Evolutionary conservation across 164 flowering plant species (phyloP).

Genomic region (Magnolia changhungtana): DNA sequence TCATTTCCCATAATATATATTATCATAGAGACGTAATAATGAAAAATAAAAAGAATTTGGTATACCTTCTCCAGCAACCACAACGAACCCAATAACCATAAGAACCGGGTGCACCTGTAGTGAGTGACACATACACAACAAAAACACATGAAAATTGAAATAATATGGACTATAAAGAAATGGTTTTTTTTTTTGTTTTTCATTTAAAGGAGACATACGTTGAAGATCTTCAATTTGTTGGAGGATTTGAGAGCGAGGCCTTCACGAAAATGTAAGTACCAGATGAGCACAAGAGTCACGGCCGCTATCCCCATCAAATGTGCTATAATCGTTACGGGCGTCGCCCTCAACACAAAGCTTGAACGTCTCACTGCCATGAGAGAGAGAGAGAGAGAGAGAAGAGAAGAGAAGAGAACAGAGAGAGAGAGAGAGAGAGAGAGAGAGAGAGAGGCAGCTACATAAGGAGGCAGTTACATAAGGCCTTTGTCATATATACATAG

Average conservation of each 20-base stretch:
- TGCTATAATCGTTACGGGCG: conserved; percentile 35
- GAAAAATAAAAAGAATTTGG: too few species aligned
- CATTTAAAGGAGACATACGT: conserved; percentile 10
- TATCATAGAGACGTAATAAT: too few species aligned
- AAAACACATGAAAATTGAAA: background rate
- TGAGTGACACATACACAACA: background rate
- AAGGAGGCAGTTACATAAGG: too few species aligned
- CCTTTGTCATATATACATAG: too few species aligned
- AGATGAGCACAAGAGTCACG: conserved; percentile 47
- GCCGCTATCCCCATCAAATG: conserved; percentile 48
- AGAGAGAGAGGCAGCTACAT: background rate
- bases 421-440: too few species aligned
- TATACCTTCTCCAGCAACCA: conserved; percentile 63
- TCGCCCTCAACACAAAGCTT: conserved; percentile 21
- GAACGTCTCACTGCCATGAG: conserved; percentile 31
- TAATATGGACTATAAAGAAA: too few species aligned
- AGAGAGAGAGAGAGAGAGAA: background rate
- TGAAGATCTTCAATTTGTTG: conserved; percentile 21
- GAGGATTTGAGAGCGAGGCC: conserved; percentile 21
- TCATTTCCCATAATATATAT: too few species aligned
- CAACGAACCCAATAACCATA: conserved; percentile 34
- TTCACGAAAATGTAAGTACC: conserved; percentile 29
- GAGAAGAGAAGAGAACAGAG: too few species aligned
- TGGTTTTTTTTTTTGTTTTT: too few species aligned
- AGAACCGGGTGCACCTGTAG: conserved; percentile 61